A percentile compares a stretch with the other conserved stretches of the same genome.
These are phyloP conservation scores for Zangia roseola DNA, from an alignment of 768 basidiomycete species.

Conservation along the genomic window DNA sequence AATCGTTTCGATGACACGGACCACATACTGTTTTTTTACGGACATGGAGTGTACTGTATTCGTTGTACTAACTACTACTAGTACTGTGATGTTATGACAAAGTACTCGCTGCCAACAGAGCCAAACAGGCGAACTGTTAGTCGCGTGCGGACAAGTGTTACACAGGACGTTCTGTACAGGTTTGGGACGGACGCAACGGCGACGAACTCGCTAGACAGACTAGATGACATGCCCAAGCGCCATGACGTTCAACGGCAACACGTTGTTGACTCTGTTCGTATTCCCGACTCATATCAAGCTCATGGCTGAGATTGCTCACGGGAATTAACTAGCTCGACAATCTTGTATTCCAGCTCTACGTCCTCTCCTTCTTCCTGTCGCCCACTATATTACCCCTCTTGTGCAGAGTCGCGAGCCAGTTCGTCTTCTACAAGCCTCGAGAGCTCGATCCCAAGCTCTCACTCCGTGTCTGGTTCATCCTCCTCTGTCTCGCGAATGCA, in stretches of 20 bases:
- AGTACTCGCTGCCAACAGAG: conserved; percentile 20
- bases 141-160: not conserved
- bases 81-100: too few relatives aligned
- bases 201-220: conserved; percentile 17
- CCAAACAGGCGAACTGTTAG: conserved; percentile 31
- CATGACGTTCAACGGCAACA: conserved; percentile 69
- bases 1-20: conserved; percentile 9
- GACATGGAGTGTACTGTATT: conserved; percentile 1
- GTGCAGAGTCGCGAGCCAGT: conserved; percentile 55
- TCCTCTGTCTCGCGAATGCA: conserved; percentile 57
- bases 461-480: conserved; percentile 64
- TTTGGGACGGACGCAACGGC: conserved; percentile 12
- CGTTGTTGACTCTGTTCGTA: conserved; percentile 62
- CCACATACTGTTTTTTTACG: not conserved
- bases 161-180: not conserved
- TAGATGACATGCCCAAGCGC: conserved; percentile 56
- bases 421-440: conserved; percentile 63
- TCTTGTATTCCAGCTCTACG: conserved; percentile 69
- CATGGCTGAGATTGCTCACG: conserved; percentile 10
- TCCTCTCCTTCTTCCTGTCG: conserved; percentile 74
- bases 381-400: conserved; percentile 49
- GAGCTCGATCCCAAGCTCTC: conserved; percentile 64
- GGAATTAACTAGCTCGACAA: conserved; percentile 54
- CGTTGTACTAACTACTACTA: too few relatives aligned
- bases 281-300: conserved; percentile 1